Base-by-base conservation (phyloP, 768 basidiomycete genomes). In the Omphalotus guepiniiformis region DNA sequence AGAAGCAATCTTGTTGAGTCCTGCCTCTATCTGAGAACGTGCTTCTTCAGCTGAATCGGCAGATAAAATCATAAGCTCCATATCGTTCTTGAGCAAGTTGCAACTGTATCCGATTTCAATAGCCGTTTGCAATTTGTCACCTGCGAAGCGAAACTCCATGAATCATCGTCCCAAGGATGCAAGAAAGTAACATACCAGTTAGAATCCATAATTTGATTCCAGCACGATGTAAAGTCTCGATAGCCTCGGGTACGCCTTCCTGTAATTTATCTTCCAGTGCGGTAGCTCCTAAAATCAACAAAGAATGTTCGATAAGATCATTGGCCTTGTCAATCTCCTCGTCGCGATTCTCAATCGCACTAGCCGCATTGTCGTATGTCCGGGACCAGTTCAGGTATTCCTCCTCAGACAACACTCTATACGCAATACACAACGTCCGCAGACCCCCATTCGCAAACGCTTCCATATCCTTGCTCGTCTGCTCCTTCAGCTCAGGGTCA, bases 171-270 rank as follows among this genome's bases (percentile, higher is more conserved):
- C 9, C 32, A 39, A 42, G 39, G 30, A 6, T 43, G 34, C 46
- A 37, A 35, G 19, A 35, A 43, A 43, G 28, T 6, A 27, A 63
- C 68, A 28, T 48, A 87, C 89, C 93, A 28, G 95, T 98, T 40
- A 97, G 69, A 63, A 98, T 95, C 95, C 95, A 99, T 2, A 99
- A 65, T 67, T 97, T 99, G 71, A 99, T 96, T 11, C 95, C 95
- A 2, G 95, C 95, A 23, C 78, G 73, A 58, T 96, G 93, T 15
- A 99, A 73, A 47, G 77, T 85, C 55, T 92, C 93, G 54, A 99
- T 98, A 2, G 95, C 88, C 49, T 96, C 94, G 0, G 95, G 95
- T 0, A 99, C 95, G 9, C 95, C 95, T 60, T 88, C 92, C 60
- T 99, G 95, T 51, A 98, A 69, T 71, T 97, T 96, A 67, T 99